Evolutionary conservation across 371 early-diverging fungal genomes (phyloP).

Genomic region (Sporodiniella umbellata): DNA sequence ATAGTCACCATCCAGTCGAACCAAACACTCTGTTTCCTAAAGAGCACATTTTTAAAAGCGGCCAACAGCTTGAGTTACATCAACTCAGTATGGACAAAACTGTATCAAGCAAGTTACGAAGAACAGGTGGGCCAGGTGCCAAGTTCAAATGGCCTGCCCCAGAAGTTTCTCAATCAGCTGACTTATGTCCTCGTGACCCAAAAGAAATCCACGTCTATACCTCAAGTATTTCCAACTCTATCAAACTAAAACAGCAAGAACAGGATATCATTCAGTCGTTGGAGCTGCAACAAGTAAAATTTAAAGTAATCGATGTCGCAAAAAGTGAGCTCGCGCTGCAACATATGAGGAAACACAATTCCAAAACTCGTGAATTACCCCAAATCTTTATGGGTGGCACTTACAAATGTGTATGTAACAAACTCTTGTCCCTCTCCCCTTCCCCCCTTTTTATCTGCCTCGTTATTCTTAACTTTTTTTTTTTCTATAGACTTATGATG

Average conservation of each 20-base stretch:
- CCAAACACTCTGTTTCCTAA: too few relatives aligned
- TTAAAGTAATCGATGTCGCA: constrained; percentile 36
- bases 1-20: too few relatives aligned
- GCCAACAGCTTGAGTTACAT: constrained; percentile 21
- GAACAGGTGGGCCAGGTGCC: constrained; percentile 4
- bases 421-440: too few relatives aligned
- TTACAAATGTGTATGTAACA: constrained; percentile 32
- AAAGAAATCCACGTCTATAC: constrained; percentile 31
- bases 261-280: constrained; percentile 21
- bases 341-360: constrained; percentile 32
- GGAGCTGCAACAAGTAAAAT: constrained; percentile 17
- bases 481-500: not conserved
- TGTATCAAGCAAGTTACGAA: not conserved
- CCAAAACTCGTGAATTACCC: constrained; percentile 21
- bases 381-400: constrained; percentile 43
- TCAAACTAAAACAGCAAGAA: constrained; percentile 31
- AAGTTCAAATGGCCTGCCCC: constrained; percentile 11
- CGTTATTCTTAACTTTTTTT: not conserved
- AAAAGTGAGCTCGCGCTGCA: constrained; percentile 35
- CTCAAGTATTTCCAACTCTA: constrained; percentile 31
- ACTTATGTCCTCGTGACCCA: constrained; percentile 19
- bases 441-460: too few relatives aligned
- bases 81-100: not conserved
- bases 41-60: too few relatives aligned
- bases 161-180: not conserved